phyloP scores from a whole-genome alignment of 106 monocot genomes.

The Phalaenopsis aphrodite region DNA sequence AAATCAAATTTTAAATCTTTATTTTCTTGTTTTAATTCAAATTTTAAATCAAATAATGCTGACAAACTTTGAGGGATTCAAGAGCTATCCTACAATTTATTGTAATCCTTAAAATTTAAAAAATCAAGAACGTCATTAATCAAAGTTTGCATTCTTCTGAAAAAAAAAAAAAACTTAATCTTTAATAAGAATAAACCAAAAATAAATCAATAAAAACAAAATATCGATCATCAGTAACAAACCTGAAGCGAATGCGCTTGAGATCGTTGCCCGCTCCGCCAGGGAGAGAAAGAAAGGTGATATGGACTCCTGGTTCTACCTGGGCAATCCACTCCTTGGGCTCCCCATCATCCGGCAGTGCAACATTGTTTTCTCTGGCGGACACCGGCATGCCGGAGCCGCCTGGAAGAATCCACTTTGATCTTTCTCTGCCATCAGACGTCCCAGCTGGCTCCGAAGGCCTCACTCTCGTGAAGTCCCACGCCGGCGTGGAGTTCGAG shows the following conservation, averaged over 20 bases:
- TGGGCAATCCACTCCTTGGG: conserved; percentile 90
- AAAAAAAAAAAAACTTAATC: too few species aligned
- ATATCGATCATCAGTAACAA: not conserved
- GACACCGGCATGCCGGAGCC: conserved; percentile 11
- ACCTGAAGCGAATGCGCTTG: conserved; percentile 95
- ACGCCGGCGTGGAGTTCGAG: conserved; percentile 59
- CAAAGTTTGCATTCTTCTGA: too few species aligned
- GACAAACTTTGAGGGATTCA: too few species aligned
- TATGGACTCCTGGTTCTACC: conserved; percentile 91
- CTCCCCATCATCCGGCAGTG: conserved; percentile 28
- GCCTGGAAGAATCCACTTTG: conserved; percentile 8
- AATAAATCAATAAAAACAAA: too few species aligned
- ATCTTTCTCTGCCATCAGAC: not conserved
- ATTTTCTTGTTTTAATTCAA: too few species aligned
- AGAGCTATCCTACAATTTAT: too few species aligned
- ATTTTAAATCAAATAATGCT: too few species aligned
- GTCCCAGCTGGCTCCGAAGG: not conserved
- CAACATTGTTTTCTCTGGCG: conserved; percentile 3
- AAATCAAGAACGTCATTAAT: too few species aligned
- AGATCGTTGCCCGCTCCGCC: conserved; percentile 82
- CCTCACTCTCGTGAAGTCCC: conserved; percentile 48
- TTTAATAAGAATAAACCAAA: too few species aligned
- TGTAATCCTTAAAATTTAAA: too few species aligned
- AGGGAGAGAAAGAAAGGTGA: conserved; percentile 73
- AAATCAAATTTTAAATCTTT: too few species aligned